A percentile compares a stretch with the other conserved stretches of the same genome.
Evolutionary conservation across 2,329 filamentous ascomycete genomes (phyloP).

Genomic region (Neofusicoccum ribis): DNA sequence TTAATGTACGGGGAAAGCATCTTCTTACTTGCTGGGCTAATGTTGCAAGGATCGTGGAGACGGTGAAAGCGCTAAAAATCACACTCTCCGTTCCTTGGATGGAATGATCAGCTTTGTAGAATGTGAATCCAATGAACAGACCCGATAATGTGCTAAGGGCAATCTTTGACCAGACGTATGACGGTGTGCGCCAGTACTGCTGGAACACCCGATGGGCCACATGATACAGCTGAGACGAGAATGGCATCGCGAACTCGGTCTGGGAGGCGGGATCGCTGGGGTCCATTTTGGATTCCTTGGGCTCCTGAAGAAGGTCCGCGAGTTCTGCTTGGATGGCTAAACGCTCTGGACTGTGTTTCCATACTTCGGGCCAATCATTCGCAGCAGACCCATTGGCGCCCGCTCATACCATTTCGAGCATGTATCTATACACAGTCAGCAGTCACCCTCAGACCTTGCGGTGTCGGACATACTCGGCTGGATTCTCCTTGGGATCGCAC

Average conservation of each 20-base stretch:
- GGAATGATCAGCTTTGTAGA: slow-evolving; percentile 40
- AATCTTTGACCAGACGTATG: slow-evolving; percentile 39
- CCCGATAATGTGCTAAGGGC: slow-evolving; percentile 24
- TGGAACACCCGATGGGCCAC: slow-evolving; percentile 46
- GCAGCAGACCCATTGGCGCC: slow-evolving; percentile 45
- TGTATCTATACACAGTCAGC: slow-evolving; percentile 48
- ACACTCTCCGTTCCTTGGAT: slow-evolving; percentile 47
- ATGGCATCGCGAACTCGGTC: slow-evolving; percentile 47
- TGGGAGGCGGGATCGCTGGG: slow-evolving; percentile 24
- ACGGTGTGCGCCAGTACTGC: slow-evolving; percentile 49
- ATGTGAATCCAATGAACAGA: slow-evolving; percentile 44
- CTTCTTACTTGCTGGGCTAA: slow-evolving; percentile 53
- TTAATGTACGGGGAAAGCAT: neutral
- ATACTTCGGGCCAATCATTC: slow-evolving; percentile 44
- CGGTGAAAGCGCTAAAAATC: slow-evolving; percentile 54
- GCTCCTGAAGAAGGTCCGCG: neutral
- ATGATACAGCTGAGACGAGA: slow-evolving; percentile 32
- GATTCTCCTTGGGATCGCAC: slow-evolving; percentile 65
- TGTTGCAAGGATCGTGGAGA: slow-evolving; percentile 44
- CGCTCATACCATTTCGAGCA: slow-evolving; percentile 53
- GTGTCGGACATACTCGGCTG: slow-evolving; percentile 56
- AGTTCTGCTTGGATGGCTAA: slow-evolving; percentile 39
- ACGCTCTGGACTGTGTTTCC: slow-evolving; percentile 32
- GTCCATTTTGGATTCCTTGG: neutral
- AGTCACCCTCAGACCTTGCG: neutral